Percentiles rank a stretch among this genome's conserved stretches.
These are phyloP conservation scores for Aureobasidium subglaciale DNA, from an alignment of 2,329 filamentous ascomycete species.

Conservation along the genomic window DNA sequence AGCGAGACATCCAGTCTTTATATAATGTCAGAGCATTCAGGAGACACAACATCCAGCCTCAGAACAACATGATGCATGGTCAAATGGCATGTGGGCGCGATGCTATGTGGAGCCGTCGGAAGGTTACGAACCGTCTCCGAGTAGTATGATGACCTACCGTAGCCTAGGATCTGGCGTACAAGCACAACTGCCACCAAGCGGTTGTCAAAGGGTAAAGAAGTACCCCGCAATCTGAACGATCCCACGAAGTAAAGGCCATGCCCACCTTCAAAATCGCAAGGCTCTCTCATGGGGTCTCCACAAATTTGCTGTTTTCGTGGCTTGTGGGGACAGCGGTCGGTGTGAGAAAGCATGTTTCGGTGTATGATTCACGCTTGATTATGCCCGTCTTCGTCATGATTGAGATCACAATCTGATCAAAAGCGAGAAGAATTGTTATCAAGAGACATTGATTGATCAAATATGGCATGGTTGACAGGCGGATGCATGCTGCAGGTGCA, in stretches of 20 bases:
- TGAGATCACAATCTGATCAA: neutral
- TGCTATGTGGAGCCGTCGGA: constrained; percentile 11
- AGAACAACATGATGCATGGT: neutral
- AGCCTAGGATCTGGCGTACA: neutral
- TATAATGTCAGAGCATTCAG: neutral
- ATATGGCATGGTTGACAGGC: too few relatives aligned
- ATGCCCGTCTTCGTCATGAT: neutral
- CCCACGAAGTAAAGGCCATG: neutral
- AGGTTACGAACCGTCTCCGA: neutral
- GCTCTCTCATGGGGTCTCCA: neutral
- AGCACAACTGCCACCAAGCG: neutral
- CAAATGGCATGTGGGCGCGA: neutral
- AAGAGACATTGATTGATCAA: neutral
- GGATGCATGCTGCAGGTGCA: neutral
- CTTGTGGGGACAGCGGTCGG: neutral
- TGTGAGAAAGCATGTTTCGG: neutral
- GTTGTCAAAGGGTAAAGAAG: neutral
- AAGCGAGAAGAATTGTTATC: neutral
- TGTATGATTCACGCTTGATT: neutral
- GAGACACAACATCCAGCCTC: neutral
- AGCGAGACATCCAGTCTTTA: neutral
- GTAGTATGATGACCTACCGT: neutral
- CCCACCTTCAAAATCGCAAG: neutral
- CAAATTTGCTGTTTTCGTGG: neutral
- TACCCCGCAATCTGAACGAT: neutral